These are phyloP conservation scores for Otatea glauca DNA, from an alignment of 176 grass and related monocot genomes.

Conservation along the genomic window DNA sequence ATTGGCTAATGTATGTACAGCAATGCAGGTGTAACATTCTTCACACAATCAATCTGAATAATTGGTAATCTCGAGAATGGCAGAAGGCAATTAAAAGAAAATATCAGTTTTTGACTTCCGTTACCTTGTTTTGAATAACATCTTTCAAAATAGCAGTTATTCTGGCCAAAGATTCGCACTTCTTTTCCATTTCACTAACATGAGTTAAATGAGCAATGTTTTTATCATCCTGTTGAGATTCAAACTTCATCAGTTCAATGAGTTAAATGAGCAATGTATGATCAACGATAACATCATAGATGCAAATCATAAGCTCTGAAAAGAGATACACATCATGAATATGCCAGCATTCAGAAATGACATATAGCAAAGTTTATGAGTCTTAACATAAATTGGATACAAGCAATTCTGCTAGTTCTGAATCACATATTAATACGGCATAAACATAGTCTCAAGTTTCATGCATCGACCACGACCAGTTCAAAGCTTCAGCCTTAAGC, in stretches of 20 bases:
- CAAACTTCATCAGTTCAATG: constrained; percentile 39
- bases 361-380: background rate
- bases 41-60: constrained; percentile 1
- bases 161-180: constrained; percentile 92
- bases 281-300: background rate
- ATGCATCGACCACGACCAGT: constrained; percentile 15
- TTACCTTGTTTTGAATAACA: constrained; percentile 99
- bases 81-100: constrained; percentile 12
- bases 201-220: constrained; percentile 96
- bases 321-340: background rate
- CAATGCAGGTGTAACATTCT: background rate
- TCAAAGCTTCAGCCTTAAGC: background rate
- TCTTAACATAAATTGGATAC: constrained; percentile 14
- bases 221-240: constrained; percentile 85
- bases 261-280: constrained; percentile 4
- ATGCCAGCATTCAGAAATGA: constrained; percentile 26
- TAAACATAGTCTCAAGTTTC: background rate
- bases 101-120: background rate
- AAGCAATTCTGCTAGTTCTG: background rate
- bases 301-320: constrained; percentile 13
- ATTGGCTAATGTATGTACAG: background rate
- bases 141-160: constrained; percentile 99
- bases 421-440: background rate
- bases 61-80: background rate
- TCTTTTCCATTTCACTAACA: constrained; percentile 99